phyloP scores from a whole-genome alignment of 2,329 filamentous ascomycete genomes.

The Nothopassalora personata region DNA sequence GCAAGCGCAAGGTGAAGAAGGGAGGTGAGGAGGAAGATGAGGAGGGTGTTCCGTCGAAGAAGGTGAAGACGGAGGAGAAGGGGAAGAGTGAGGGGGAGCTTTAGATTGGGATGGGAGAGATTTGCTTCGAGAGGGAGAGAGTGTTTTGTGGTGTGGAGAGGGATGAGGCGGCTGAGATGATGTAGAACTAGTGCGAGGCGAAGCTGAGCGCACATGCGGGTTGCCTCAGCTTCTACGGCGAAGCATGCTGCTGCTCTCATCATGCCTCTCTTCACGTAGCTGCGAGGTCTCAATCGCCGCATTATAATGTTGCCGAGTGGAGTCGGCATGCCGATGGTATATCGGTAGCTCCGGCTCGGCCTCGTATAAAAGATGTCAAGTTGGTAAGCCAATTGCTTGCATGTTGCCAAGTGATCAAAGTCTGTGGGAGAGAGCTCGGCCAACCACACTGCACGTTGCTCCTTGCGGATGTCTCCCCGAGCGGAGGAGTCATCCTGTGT shows the following conservation, averaged over 20 bases:
- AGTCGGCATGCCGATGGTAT: not conserved
- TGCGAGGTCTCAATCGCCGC: too few species aligned
- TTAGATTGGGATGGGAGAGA: not conserved
- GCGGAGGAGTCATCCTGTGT: not conserved
- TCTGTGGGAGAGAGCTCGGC: not conserved
- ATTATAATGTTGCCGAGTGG: not conserved
- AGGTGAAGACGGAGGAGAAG: conserved; percentile 5
- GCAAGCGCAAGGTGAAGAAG: conserved; percentile 4
- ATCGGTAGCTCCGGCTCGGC: not conserved
- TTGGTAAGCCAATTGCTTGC: not conserved
- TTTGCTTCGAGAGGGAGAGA: not conserved
- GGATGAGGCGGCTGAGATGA: not conserved
- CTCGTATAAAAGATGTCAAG: not conserved
- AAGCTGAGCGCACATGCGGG: too few species aligned
- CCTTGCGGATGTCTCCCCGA: not conserved
- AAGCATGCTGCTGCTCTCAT: too few species aligned
- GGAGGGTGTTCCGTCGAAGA: conserved; percentile 1
- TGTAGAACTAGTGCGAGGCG: too few species aligned
- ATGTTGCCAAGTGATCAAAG: not conserved
- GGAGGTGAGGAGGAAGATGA: not conserved
- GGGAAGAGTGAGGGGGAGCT: not conserved
- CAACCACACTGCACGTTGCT: not conserved
- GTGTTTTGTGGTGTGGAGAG: not conserved
- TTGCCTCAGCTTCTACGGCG: too few species aligned
- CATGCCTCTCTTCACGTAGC: too few species aligned